Evolutionary conservation across 179 eudicot species (phyloP).

Genomic region (Spergularia azorica): DNA sequence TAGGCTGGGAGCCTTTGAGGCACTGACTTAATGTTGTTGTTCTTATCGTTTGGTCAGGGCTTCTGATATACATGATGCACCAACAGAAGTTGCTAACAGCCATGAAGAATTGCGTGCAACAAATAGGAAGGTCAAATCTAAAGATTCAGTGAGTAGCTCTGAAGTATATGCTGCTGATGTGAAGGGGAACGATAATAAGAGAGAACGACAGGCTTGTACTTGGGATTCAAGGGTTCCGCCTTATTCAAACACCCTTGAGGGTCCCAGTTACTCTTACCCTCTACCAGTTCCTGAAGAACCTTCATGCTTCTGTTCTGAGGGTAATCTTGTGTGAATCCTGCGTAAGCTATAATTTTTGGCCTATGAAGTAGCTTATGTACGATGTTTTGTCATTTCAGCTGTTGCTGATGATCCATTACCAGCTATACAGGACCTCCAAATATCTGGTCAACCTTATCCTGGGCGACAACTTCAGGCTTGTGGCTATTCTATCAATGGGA

Average conservation of each 20-base stretch:
- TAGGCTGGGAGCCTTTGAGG: neutral
- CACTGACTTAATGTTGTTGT: neutral
- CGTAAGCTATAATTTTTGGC: conserved; percentile 8
- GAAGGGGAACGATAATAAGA: conserved; percentile 49
- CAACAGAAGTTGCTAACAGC: conserved; percentile 35
- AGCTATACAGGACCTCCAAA: conserved; percentile 82
- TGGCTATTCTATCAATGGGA: conserved; percentile 88
- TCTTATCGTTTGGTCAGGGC: conserved; percentile 42
- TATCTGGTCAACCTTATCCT: conserved; percentile 92
- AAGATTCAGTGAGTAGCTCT: conserved; percentile 65
- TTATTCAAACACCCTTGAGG: conserved; percentile 54
- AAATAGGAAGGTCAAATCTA: conserved; percentile 63
- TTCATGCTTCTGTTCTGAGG: conserved; percentile 86
- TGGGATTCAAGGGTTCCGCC: conserved; percentile 67
- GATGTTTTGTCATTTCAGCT: conserved; percentile 39
- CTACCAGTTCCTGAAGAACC: conserved; percentile 91
- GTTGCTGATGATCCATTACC: conserved; percentile 94
- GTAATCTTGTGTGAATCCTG: conserved; percentile 36
- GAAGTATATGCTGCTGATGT: conserved; percentile 52
- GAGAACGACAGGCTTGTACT: conserved; percentile 45
- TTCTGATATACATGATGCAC: conserved; percentile 38
- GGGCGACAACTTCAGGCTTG: conserved; percentile 80
- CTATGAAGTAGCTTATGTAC: conserved; percentile 13
- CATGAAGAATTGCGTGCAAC: conserved; percentile 41
- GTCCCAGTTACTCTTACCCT: conserved; percentile 64